phyloP scores from a whole-genome alignment of 768 basidiomycete species.

The Podaxis sp. region DNA sequence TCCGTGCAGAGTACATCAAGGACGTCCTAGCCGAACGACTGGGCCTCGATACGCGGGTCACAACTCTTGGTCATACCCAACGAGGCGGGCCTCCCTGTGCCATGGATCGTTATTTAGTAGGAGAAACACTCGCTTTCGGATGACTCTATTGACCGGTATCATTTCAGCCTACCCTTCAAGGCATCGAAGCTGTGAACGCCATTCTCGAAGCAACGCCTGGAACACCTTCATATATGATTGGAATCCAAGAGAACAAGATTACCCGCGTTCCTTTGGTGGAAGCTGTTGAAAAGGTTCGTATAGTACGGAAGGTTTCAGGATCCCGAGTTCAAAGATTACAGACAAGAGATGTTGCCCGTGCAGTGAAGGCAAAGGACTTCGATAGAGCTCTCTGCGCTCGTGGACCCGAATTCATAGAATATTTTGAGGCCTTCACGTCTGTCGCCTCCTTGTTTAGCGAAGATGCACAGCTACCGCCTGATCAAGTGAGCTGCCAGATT shows the following conservation, averaged over 20 bases:
- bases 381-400: constrained; percentile 81
- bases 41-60: constrained; percentile 92
- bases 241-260: constrained; percentile 93
- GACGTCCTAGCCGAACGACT: constrained; percentile 81
- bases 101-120: constrained; percentile 84
- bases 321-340: constrained; percentile 24
- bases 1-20: constrained; percentile 88
- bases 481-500: constrained; percentile 33
- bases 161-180: constrained; percentile 88
- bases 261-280: constrained; percentile 88
- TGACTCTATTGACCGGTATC: neutral
- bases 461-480: constrained; percentile 42
- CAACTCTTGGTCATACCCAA: constrained; percentile 95
- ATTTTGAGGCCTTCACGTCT: constrained; percentile 77
- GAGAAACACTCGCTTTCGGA: constrained; percentile 16
- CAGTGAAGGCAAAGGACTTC: constrained; percentile 82
- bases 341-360: constrained; percentile 83
- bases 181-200: constrained; percentile 87
- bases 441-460: constrained; percentile 60
- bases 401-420: constrained; percentile 89
- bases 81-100: constrained; percentile 94
- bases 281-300: constrained; percentile 77
- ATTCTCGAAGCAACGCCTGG: constrained; percentile 81
- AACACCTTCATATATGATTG: constrained; percentile 97
- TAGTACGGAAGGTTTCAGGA: neutral